Evolutionary conservation across 2,329 filamentous ascomycete genomes (phyloP).

Genomic region (Pyrenophora teres): DNA sequence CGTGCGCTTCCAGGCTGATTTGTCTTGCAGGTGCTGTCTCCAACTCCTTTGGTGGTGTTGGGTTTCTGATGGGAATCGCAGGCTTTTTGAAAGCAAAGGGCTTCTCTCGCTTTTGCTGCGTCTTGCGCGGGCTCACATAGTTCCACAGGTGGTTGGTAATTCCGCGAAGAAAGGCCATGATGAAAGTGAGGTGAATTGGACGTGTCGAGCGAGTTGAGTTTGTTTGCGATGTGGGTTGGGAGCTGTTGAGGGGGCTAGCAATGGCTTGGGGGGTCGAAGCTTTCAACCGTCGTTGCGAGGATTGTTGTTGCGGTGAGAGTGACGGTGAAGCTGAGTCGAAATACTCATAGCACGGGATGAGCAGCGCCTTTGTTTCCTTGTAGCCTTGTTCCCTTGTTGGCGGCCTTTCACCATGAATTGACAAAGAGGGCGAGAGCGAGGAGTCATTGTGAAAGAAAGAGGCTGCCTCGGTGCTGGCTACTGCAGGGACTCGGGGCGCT

Average conservation of each 20-base stretch:
- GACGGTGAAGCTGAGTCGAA: slow-evolving; percentile 18
- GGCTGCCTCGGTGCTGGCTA: slow-evolving; percentile 9
- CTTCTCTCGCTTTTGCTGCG: slow-evolving; percentile 42
- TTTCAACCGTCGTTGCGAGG: background rate
- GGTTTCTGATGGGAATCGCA: slow-evolving; percentile 20
- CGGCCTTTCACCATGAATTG: slow-evolving; percentile 7
- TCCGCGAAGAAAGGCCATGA: slow-evolving; percentile 39
- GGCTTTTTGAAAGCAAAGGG: slow-evolving; percentile 48
- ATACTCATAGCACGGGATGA: slow-evolving; percentile 8
- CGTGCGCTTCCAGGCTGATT: slow-evolving; percentile 42
- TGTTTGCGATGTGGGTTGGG: background rate
- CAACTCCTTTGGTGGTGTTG: slow-evolving; percentile 2
- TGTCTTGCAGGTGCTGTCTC: slow-evolving; percentile 17
- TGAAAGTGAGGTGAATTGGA: background rate
- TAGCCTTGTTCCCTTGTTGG: slow-evolving; percentile 4
- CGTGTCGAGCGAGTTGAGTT: background rate
- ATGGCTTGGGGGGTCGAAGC: slow-evolving; percentile 1
- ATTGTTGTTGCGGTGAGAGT: slow-evolving; percentile 20
- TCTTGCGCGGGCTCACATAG: slow-evolving; percentile 51
- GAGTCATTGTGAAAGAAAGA: slow-evolving; percentile 26
- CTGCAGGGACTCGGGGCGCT: slow-evolving; percentile 13
- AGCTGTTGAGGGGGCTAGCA: background rate
- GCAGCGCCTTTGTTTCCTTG: slow-evolving; percentile 18
- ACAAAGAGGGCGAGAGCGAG: slow-evolving; percentile 20
- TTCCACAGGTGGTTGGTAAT: slow-evolving; percentile 49